phyloP scores from a whole-genome alignment of 2,329 filamentous ascomycete species.

The Claviceps sp. region DNA sequence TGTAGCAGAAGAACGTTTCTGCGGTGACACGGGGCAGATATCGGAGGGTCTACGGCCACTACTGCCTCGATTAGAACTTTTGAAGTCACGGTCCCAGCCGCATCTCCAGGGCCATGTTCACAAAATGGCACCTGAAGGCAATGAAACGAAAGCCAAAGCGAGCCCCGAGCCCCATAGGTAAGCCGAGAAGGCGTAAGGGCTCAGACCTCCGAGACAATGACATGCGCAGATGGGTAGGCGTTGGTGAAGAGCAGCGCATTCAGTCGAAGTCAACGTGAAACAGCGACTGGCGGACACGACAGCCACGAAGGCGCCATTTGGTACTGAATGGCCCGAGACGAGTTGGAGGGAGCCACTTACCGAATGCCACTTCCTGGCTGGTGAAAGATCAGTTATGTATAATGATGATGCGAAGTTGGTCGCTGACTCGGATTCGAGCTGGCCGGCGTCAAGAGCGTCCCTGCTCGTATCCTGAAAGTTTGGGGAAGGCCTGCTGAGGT shows the following conservation, averaged over 20 bases:
- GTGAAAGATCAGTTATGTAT: background rate
- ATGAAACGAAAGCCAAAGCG: background rate
- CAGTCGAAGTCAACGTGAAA: background rate
- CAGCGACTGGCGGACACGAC: background rate
- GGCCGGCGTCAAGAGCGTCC: background rate
- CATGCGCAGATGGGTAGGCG: background rate
- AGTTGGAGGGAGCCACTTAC: background rate
- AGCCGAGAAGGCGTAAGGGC: background rate
- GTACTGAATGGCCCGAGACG: background rate
- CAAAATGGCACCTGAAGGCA: conserved; percentile 13
- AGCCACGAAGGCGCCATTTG: background rate
- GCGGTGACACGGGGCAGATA: conserved; percentile 4
- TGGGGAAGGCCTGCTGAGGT: background rate
- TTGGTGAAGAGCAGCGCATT: background rate
- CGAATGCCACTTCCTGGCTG: background rate
- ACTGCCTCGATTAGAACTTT: conserved; percentile 13
- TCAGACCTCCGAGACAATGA: background rate
- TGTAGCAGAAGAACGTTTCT: conserved; percentile 5
- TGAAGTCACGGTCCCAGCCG: conserved; percentile 11
- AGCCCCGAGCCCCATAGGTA: background rate
- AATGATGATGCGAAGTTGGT: background rate
- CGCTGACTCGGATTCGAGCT: background rate
- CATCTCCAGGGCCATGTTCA: conserved; percentile 15
- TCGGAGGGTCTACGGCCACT: conserved; percentile 14
- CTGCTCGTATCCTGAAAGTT: background rate